Evolutionary conservation across 306 rosid species (phyloP).

Genomic region (Cucumis melo): DNA sequence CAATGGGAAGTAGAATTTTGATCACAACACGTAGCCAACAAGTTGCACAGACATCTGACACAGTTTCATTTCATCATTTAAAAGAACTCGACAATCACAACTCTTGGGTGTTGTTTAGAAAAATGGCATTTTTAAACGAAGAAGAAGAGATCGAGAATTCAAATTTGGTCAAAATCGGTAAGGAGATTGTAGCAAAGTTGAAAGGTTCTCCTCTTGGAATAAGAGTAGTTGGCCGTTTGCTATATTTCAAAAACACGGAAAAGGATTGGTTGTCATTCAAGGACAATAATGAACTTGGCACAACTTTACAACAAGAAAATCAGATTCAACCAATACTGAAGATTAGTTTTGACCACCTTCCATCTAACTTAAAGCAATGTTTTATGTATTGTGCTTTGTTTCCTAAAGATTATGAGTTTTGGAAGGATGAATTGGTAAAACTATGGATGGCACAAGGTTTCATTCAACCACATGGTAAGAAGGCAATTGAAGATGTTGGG

Average conservation of each 20-base stretch:
- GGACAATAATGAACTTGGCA: neutral
- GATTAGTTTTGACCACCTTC: neutral
- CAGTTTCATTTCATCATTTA: neutral
- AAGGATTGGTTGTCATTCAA: neutral
- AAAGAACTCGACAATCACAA: neutral
- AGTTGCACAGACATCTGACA: neutral
- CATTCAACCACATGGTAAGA: neutral
- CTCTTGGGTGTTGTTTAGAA: slow-evolving; percentile 3
- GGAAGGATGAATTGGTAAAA: neutral
- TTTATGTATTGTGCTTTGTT: neutral
- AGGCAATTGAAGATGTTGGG: neutral
- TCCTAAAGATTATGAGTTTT: neutral
- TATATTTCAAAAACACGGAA: neutral
- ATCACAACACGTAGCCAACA: neutral
- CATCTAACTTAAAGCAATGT: neutral
- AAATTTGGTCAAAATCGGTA: neutral
- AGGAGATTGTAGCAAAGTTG: slow-evolving; percentile 8
- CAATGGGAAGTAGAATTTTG: neutral
- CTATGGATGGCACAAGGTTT: slow-evolving; percentile 26
- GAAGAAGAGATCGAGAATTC: neutral
- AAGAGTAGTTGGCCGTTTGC: neutral
- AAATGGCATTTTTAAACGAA: neutral
- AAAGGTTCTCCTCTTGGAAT: slow-evolving; percentile 8
- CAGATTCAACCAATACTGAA: neutral
- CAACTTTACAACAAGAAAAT: no score